Conservation (phyloP, 192 early-diverging fungal species). For the Coemansia reversa region DNA sequence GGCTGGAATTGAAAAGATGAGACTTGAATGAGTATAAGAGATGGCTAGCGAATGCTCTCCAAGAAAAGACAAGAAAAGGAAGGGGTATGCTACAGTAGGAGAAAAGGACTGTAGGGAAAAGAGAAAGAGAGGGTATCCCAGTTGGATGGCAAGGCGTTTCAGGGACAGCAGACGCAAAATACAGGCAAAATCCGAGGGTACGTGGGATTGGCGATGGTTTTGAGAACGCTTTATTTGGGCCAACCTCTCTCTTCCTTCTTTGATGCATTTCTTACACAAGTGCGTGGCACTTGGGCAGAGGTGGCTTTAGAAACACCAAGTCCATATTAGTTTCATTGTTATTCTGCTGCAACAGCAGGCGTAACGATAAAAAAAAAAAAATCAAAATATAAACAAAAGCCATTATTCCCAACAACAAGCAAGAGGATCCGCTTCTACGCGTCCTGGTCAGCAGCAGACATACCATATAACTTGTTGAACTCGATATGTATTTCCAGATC, state of each 20-base stretch:
- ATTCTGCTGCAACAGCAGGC: too few relatives aligned
- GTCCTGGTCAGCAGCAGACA: conserved; percentile 22
- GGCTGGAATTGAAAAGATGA: neutral
- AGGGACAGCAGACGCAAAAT: too few relatives aligned
- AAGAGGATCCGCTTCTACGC: neutral
- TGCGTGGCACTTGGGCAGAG: neutral
- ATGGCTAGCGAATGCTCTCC: neutral
- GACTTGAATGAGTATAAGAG: neutral
- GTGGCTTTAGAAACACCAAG: neutral
- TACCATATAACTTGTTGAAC: conserved; percentile 77
- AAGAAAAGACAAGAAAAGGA: conserved; percentile 2
- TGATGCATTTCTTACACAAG: too few relatives aligned
- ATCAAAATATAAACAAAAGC: conserved; percentile 10
- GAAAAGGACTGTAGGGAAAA: conserved; percentile 13
- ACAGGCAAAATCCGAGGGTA: too few relatives aligned
- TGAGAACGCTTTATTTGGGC: too few relatives aligned
- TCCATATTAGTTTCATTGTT: too few relatives aligned
- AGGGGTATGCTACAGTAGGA: neutral
- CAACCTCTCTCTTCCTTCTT: too few relatives aligned
- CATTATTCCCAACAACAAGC: neutral
- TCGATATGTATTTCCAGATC: conserved; percentile 72
- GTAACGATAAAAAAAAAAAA: neutral
- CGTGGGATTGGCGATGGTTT: too few relatives aligned
- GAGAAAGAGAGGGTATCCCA: neutral
- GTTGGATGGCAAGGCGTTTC: too few relatives aligned